Base-by-base conservation (phyloP, 2,329 filamentous ascomycete species). In the Aspergillus sp. region DNA sequence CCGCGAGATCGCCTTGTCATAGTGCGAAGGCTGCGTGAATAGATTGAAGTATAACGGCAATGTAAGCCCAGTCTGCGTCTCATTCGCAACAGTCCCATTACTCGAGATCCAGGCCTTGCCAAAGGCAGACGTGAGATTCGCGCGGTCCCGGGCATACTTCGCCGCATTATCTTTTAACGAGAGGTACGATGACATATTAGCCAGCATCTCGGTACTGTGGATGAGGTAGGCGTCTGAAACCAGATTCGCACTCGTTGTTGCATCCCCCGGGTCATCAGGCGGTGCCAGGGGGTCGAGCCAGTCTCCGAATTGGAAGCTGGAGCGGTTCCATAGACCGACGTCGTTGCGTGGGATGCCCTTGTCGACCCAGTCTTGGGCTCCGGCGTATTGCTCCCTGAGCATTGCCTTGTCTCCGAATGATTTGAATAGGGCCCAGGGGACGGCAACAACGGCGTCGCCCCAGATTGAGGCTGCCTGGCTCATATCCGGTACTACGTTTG, bases 211-310 rank as follows among this genome's bases (percentile, higher is more conserved):
- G 0, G 69, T 71, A 50, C 72, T 68, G 24, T 70, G 68, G 20
- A 76, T 62, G 0, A 75, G 62, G 44, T 71, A 76, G 2, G 70
- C 68, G 42, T 75, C 70, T 7, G 60, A 13, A 11, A 76, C 74
- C 13, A 75, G 65, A 24, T 62, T 57, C 15, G 62, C 58, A 55
- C 70, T 61, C 13, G 71, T 71, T 6, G 64, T 66, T 9, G 65
- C 69, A 17, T 63, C 56, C 0, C 68, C 70, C 2, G 73, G 68
- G 4, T 65, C 61, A 9, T 70, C 66, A 6, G 68, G 53, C 2
- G 71, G 73, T 1, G 74, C 68, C 11, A 63, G 62, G 1, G 73
- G 74, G 53, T 77, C 74, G 0, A 76, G 61, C 74, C 74, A 77
- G 62, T 76, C 74, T 4, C 62, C 71, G 8, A 68, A 68, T 56